Base-by-base conservation (phyloP, 2,329 filamentous ascomycete genomes). In the Tolypocladium endophyticum region DNA sequence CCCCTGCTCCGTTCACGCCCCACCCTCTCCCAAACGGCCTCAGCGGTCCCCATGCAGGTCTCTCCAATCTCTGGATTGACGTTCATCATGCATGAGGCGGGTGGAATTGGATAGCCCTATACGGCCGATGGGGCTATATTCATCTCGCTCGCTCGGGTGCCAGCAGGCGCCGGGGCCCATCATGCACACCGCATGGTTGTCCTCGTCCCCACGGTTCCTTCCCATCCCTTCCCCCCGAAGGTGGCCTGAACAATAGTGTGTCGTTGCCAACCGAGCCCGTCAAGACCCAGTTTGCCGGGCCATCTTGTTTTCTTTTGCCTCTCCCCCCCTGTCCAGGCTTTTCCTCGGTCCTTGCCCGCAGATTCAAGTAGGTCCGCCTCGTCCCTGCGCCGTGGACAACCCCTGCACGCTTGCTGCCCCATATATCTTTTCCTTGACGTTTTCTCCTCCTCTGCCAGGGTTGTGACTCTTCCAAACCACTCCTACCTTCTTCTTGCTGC, bases 271-370 rank as follows among this genome's bases (percentile, higher is more conserved):
- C 56, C 56, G 33, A 50, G 52, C 52, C 55, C 58, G 18, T 53
- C 58, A 45, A 25, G 52, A 58, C 59, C 59, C 59, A 55, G 59
- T 38, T 43, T 57, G 47, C 45, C 55, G 55, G 58, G 55, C 59
- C 55, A 54, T 55, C 30, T 23, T 56, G 45, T 58, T 66, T 65
- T 66, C 63, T 59, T 68, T 68, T 67, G 62, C 68, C 69, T 70
- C 61, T 57, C 60, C 62, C 62, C 62, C 62, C 62, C 62, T 61
- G 61, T 47, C 56, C 61, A 55, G 56, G 53, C 55, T 3, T 28
- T 53, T 28, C 14, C 28, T 23, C 28, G 57, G 57, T 53, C 60
- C 35, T 60, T 60, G 59, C 50, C 57, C 59, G 45, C 53, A 54
- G 56, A 59, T 59, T 57, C 38, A 14, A 11, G 47, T 65, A 67